Evolutionary conservation across 305 asterid genomes (phyloP).

Genomic region (Solanum hybrid): DNA sequence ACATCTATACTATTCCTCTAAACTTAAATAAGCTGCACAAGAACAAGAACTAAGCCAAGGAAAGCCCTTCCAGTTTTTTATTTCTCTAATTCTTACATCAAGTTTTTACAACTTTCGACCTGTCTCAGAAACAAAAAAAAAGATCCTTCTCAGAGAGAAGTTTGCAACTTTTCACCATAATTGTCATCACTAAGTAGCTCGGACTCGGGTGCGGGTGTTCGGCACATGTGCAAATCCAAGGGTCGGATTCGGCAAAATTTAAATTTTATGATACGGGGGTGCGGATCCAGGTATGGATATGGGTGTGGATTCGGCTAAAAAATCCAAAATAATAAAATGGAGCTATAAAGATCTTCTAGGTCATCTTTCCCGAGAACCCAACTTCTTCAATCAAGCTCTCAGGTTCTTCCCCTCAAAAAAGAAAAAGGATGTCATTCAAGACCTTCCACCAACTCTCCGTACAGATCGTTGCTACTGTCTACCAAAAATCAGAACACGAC

Average conservation of each 20-base stretch:
- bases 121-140: not conserved
- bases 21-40: not conserved
- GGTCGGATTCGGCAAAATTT: not conserved
- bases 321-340: not conserved
- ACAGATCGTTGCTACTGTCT: not conserved
- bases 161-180: not conserved
- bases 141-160: not conserved
- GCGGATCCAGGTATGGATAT: not conserved
- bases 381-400: not conserved
- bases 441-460: not conserved
- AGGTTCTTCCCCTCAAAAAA: not conserved
- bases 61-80: not conserved
- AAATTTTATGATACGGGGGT: not conserved
- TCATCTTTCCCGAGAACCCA: not conserved
- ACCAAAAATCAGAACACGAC: not conserved
- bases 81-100: not conserved
- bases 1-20: not conserved
- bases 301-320: not conserved
- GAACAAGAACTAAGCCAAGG: not conserved
- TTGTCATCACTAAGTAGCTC: not conserved
- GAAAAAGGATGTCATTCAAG: not conserved
- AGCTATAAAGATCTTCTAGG: not conserved
- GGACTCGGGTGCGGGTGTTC: not conserved
- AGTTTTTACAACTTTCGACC: not conserved
- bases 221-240: not conserved